Evolutionary conservation across 108 stramenopile species (phyloP).

Genomic region (Discostella pseudostelligera): DNA sequence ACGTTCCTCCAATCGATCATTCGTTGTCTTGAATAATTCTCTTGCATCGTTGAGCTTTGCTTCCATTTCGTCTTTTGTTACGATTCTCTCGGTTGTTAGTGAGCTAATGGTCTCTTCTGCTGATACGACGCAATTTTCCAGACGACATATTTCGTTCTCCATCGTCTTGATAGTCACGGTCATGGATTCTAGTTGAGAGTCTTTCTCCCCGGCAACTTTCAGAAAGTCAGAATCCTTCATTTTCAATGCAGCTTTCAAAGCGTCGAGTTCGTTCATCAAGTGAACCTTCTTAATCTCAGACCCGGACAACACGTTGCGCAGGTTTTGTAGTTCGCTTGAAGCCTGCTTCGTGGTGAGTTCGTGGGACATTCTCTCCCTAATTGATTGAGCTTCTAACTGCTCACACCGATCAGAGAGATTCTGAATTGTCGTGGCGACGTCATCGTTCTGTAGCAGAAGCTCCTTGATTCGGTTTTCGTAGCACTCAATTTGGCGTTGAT

Average conservation of each 20-base stretch:
- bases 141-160: slow-evolving; percentile 9
- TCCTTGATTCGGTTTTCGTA: neutral
- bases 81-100: slow-evolving; percentile 7
- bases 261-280: slow-evolving; percentile 15
- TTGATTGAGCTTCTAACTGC: slow-evolving; percentile 1
- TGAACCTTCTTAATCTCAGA: slow-evolving; percentile 1
- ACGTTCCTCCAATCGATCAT: neutral
- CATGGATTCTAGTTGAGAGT: slow-evolving; percentile 5
- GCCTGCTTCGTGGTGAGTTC: neutral
- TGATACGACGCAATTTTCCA: slow-evolving; percentile 4
- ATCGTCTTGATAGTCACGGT: slow-evolving; percentile 7
- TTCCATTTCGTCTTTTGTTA: slow-evolving; percentile 2
- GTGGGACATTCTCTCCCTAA: slow-evolving; percentile 8
- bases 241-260: no score
- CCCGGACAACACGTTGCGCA: slow-evolving; percentile 7
- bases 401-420: slow-evolving; percentile 4
- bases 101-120: slow-evolving; percentile 8
- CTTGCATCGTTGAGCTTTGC: slow-evolving; percentile 6
- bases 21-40: slow-evolving; percentile 4
- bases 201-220: neutral
- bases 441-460: slow-evolving; percentile 1
- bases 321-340: slow-evolving; percentile 1
- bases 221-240: neutral
- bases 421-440: neutral
- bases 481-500: neutral